phyloP scores from a whole-genome alignment of 352 stramenopile species.

The Globisporangium solare region DNA sequence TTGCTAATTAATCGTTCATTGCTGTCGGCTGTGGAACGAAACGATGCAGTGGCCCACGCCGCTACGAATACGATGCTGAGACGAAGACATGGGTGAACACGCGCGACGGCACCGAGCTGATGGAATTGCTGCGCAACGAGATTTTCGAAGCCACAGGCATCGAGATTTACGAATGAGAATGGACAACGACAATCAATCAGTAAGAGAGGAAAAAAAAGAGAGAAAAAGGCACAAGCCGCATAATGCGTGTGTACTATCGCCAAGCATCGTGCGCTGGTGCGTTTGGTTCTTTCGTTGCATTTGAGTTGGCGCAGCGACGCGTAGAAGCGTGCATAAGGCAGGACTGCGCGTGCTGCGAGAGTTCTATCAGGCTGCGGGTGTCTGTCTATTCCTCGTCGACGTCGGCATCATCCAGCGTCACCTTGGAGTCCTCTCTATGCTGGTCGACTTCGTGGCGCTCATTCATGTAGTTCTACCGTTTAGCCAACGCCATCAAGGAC shows the following conservation, averaged over 20 bases:
- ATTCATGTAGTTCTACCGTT: conserved; percentile 62
- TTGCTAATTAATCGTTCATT: neutral
- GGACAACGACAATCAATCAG: conserved; percentile 9
- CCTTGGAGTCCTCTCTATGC: conserved; percentile 27
- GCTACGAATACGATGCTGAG: conserved; percentile 82
- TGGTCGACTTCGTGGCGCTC: conserved; percentile 68
- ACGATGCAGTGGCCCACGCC: conserved; percentile 68
- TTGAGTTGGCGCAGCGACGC: too few relatives aligned
- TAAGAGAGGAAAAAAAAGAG: too few relatives aligned
- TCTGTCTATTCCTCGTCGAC: conserved; percentile 28
- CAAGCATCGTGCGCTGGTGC: too few relatives aligned
- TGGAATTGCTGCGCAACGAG: conserved; percentile 66
- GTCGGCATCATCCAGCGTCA: conserved; percentile 27
- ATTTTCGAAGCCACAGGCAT: conserved; percentile 79
- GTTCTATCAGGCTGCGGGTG: conserved; percentile 5
- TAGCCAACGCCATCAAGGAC: conserved; percentile 8
- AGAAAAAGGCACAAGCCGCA: neutral
- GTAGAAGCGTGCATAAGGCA: too few relatives aligned
- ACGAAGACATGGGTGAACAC: conserved; percentile 81
- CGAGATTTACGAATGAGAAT: conserved; percentile 58
- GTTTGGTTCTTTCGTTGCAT: neutral
- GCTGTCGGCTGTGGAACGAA: neutral
- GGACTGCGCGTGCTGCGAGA: too few relatives aligned
- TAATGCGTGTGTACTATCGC: neutral
- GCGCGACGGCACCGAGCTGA: conserved; percentile 68